A percentile compares a stretch with the other conserved stretches of the same genome.
Evolutionary conservation across 2,329 filamentous ascomycete genomes (phyloP).

Genomic region (Davidsoniella eucalypti): DNA sequence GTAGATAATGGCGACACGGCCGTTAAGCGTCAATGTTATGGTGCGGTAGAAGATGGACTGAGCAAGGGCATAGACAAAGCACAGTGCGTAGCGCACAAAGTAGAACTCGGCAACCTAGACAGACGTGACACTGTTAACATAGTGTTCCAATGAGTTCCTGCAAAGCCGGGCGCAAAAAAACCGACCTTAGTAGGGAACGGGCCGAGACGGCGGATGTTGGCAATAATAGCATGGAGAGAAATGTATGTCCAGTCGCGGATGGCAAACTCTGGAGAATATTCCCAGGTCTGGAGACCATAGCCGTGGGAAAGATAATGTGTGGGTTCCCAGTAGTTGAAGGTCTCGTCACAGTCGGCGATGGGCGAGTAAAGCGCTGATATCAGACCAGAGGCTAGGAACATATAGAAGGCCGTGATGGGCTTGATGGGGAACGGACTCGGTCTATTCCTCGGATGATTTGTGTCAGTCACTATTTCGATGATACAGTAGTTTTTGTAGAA

Average conservation of each 20-base stretch:
- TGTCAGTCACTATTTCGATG: neutral
- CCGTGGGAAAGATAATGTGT: slow-evolving; percentile 86
- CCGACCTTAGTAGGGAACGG: slow-evolving; percentile 42
- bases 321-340: slow-evolving; percentile 98
- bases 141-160: no score
- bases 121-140: neutral
- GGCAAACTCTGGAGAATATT: slow-evolving; percentile 88
- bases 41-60: slow-evolving; percentile 69
- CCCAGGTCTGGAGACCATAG: slow-evolving; percentile 93
- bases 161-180: no score
- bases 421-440: slow-evolving; percentile 33
- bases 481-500: neutral
- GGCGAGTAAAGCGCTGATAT: slow-evolving; percentile 69
- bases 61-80: slow-evolving; percentile 59
- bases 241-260: slow-evolving; percentile 94
- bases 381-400: slow-evolving; percentile 58
- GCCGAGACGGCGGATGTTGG: slow-evolving; percentile 47
- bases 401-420: slow-evolving; percentile 62
- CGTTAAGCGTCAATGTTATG: slow-evolving; percentile 60
- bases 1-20: slow-evolving; percentile 73
- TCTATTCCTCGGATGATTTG: neutral
- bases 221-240: slow-evolving; percentile 57
- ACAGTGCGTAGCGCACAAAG: slow-evolving; percentile 60
- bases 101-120: slow-evolving; percentile 61
- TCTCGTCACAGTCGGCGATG: slow-evolving; percentile 96